phyloP scores from a whole-genome alignment of 305 asterid genomes.

The Caryopteris hybrid region DNA sequence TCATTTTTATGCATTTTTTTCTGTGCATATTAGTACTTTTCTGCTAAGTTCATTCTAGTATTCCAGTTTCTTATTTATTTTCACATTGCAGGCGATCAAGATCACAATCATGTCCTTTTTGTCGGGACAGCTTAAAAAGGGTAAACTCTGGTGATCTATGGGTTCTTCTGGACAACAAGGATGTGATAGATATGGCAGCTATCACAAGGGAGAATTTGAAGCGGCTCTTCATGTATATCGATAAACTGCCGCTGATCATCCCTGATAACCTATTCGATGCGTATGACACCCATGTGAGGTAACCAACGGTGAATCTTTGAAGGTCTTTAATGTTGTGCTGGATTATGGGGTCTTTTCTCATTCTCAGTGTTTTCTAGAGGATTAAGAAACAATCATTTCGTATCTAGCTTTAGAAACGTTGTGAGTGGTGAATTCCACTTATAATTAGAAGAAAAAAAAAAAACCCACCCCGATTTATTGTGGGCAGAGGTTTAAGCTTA shows the following conservation, averaged over 20 bases:
- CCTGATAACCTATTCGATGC: conserved; percentile 72
- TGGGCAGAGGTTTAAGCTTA: conserved; percentile 37
- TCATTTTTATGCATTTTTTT: too few relatives aligned
- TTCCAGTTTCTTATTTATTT: not conserved
- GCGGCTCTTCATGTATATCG: conserved; percentile 81
- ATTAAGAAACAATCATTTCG: conserved; percentile 16
- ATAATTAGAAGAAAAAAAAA: conserved; percentile 21
- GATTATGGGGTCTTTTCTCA: conserved; percentile 17
- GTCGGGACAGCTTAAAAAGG: conserved; percentile 88
- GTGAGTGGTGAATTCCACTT: conserved; percentile 24
- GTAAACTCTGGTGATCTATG: conserved; percentile 81
- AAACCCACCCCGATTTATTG: conserved; percentile 38
- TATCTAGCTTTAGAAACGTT: conserved; percentile 22
- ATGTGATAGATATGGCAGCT: conserved; percentile 55
- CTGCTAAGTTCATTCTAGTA: not conserved
- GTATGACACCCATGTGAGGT: conserved; percentile 74
- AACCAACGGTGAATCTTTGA: conserved; percentile 17
- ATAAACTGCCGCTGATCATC: conserved; percentile 69
- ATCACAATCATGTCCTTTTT: conserved; percentile 94
- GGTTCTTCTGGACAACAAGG: conserved; percentile 72
- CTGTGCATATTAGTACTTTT: not conserved
- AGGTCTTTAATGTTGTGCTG: conserved; percentile 1
- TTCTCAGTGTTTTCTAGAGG: not conserved
- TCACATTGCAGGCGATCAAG: conserved; percentile 60
- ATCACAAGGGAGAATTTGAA: conserved; percentile 77